A percentile compares a stretch with the other conserved stretches of the same genome.
These are phyloP conservation scores for Tagetes patula DNA, from an alignment of 129 eudicot species.

Conservation along the genomic window DNA sequence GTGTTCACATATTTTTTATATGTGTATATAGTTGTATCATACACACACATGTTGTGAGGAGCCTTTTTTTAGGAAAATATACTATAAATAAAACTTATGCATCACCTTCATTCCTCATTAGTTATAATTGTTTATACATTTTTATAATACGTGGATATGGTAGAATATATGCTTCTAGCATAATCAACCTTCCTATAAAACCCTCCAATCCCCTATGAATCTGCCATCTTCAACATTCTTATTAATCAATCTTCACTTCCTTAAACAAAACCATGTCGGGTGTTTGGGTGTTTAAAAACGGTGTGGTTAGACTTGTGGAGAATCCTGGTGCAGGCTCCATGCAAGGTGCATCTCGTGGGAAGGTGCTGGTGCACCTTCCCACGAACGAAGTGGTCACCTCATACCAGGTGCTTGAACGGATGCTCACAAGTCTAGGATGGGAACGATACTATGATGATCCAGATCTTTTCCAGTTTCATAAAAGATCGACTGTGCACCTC, in stretches of 20 bases:
- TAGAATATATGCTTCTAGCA: slow-evolving; percentile 38
- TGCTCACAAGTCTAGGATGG: slow-evolving; percentile 67
- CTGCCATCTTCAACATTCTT: slow-evolving; percentile 24
- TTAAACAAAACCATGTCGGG: slow-evolving; percentile 58
- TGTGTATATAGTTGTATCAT: neutral
- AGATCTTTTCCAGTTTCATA: slow-evolving; percentile 79
- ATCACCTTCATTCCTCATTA: slow-evolving; percentile 21
- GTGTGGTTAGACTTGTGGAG: slow-evolving; percentile 76
- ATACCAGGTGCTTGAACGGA: slow-evolving; percentile 59
- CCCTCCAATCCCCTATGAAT: slow-evolving; percentile 6
- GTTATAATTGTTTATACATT: slow-evolving; percentile 18
- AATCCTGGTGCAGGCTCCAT: slow-evolving; percentile 53
- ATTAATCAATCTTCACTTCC: neutral
- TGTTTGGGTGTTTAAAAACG: slow-evolving; percentile 95
- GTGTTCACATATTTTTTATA: too few relatives aligned
- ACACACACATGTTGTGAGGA: slow-evolving; percentile 7
- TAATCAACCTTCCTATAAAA: slow-evolving; percentile 26
- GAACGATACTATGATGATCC: slow-evolving; percentile 84
- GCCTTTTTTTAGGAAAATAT: slow-evolving; percentile 3
- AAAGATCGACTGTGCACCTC: slow-evolving; percentile 71
- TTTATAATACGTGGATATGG: slow-evolving; percentile 15
- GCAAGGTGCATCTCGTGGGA: slow-evolving; percentile 48
- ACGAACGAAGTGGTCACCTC: slow-evolving; percentile 74
- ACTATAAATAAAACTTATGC: neutral
- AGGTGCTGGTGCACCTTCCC: slow-evolving; percentile 63